Base-by-base conservation (phyloP, 2,329 filamentous ascomycete genomes). In the Aspergillus pseudotamarii region DNA sequence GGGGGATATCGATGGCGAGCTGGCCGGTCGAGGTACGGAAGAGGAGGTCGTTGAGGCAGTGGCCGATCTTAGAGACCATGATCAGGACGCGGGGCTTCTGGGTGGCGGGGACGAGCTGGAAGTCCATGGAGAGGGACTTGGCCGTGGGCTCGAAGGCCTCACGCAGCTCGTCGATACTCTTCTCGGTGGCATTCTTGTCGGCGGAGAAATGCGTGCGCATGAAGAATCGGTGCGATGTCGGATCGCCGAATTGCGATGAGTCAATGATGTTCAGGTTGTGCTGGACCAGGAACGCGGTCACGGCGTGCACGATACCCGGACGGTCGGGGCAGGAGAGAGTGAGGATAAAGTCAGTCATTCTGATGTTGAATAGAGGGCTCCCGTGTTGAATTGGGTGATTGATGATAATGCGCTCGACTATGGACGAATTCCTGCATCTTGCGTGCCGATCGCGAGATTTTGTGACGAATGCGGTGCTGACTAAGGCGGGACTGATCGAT, bases 41-140 rank as follows among this genome's bases (percentile, higher is more conserved):
- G 43, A 95, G 85, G 56, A 95, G 82, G 78, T 94, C 91, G 78
- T 94, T 94, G 59, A 94, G 83, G 77, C 91, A 94, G 82, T 94
- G 91, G 10, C 91, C 92, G 71, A 93, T 94, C 82, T 94, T 94
- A 72, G 91, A 94, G 34, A 94, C 92, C 91, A 95, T 94, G 82
- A 95, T 92, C 71, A 95, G 83, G 56, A 94, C 89, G 68, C 88
- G 86, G 62, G 89, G 89, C 81, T 93, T 93, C 72, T 88, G 83
- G 57, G 87, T 80, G 14, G 88, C 85, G 4, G 90, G 86, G 16
- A 88, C 85, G 70, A 95, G 85, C 70, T 91, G 84, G 80, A 91
- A 93, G 71, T 88, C 83, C 88, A 93, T 91, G 62, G 83, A 73
- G 79, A 92, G 86, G 30, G 88, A 82, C 58, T 80, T 71, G 3